These are phyloP conservation scores for Fusarium globosum DNA, from an alignment of 2,329 filamentous ascomycete species.

Conservation along the genomic window DNA sequence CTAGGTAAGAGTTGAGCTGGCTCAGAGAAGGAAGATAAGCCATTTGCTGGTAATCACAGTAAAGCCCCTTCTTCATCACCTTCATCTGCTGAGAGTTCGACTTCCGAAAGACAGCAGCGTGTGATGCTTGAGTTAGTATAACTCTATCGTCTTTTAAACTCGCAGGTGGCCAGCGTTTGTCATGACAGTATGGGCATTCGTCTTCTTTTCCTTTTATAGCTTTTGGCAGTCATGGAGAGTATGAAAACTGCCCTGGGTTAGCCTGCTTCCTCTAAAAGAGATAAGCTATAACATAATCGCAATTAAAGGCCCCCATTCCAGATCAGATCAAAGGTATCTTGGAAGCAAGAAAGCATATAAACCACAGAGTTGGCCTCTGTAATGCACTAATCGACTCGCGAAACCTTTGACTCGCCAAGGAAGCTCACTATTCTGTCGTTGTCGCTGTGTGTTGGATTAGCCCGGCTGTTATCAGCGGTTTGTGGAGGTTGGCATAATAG, in stretches of 20 bases:
- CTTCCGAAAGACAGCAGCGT: background rate
- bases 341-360: background rate
- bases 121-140: background rate
- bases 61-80: background rate
- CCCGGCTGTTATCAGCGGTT: constrained; percentile 16
- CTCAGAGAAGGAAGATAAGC: background rate
- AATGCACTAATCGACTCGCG: background rate
- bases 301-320: background rate
- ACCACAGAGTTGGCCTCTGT: background rate
- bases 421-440: background rate
- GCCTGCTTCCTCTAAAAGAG: background rate
- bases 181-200: constrained; percentile 9
- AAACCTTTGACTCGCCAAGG: background rate
- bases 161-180: constrained; percentile 8
- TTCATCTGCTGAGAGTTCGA: background rate
- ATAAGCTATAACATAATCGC: background rate
- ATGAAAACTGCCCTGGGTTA: background rate
- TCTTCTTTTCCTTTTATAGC: background rate
- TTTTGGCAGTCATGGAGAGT: background rate
- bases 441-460: constrained; percentile 1
- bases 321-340: background rate
- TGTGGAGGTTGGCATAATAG: background rate
- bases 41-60: background rate
- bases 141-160: background rate
- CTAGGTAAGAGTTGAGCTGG: background rate